Evolutionary conservation across 140 eudicot genomes (phyloP), one percentile per base, ranked within the genome.

Genomic region (Senecio squalidus): DNA sequence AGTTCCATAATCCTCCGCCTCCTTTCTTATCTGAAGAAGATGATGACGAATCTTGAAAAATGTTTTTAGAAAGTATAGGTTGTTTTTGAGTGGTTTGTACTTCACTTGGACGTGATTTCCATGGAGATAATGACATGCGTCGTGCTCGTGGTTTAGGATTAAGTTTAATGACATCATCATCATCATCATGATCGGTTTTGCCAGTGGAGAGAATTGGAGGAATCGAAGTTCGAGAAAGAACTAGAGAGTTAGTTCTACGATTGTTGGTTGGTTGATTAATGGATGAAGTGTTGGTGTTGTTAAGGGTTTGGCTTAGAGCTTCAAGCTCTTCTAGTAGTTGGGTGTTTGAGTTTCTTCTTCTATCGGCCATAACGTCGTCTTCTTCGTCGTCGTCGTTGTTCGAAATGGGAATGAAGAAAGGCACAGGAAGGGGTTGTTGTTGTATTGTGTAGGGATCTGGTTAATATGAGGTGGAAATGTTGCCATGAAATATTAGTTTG

Each of bases 71-170:
- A 7, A 36, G 59, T 0, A 29, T 14, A 2, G 55, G 45, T 6
- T 58, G 66, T 38, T 49, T 70, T 6, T 78, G 78, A 16, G 41
- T 72, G 3, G 50, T 18, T 4, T 36, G 9, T 8, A 70, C 77
- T 2, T 69, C 66, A 58, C 70, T 78, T 0, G 94, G 76, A 34
- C 94, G 78, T 49, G 98, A 83, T 0, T 82, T 73, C 96, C 96
- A 91, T 0, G 94, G 98, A 1, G 95, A 91, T 26, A 91, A 51
- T 24, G 98, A 91, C 94, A 86, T 76, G 11, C 98, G 86, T 47
- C 98, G 64, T 3, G 85, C 3, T 16, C 85, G 56, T 2, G 96
- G 94, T 47, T 86, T 91, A 0, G 94, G 94, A 44, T 85, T 85
- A 53, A 70, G 82, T 24, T 77, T 77, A 64, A 71, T 58, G 22